phyloP scores from a whole-genome alignment of 176 grass and related monocot species.

The Eragrostis nindensis region DNA sequence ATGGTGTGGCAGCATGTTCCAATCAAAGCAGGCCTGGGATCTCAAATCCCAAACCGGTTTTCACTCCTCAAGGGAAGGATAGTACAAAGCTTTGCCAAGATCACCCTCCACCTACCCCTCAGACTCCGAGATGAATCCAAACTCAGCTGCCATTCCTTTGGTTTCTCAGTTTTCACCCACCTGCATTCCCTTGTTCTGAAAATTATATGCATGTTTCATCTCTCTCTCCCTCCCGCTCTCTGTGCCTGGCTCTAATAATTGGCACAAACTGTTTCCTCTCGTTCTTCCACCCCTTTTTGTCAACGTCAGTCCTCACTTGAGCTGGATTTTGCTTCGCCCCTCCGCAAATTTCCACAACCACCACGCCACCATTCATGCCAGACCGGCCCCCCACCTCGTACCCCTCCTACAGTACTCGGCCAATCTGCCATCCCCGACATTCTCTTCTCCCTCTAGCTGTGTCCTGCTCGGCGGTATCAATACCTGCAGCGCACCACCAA shows the following conservation, averaged over 20 bases:
- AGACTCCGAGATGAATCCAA: too few relatives aligned
- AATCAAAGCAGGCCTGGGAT: slow-evolving; percentile 26
- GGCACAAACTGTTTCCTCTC: not conserved
- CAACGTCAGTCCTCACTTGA: slow-evolving; percentile 25
- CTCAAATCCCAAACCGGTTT: slow-evolving; percentile 36
- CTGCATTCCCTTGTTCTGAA: slow-evolving; percentile 15
- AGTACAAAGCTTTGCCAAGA: not conserved
- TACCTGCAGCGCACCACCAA: slow-evolving; percentile 53
- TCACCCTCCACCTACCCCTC: not conserved
- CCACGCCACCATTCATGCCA: slow-evolving; percentile 7
- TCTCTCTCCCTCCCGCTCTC: too few relatives aligned
- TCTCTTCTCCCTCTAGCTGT: slow-evolving; percentile 47
- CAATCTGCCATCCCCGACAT: slow-evolving; percentile 43
- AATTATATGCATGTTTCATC: not conserved
- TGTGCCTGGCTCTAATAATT: slow-evolving; percentile 44
- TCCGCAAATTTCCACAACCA: slow-evolving; percentile 45
- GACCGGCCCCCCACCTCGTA: slow-evolving; percentile 7
- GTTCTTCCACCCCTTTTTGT: not conserved
- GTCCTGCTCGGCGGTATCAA: slow-evolving; percentile 50
- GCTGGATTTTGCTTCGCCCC: slow-evolving; percentile 41
- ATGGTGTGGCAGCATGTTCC: slow-evolving; percentile 32
- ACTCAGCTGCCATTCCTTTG: not conserved
- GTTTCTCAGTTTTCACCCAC: slow-evolving; percentile 14
- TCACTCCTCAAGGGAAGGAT: slow-evolving; percentile 34
- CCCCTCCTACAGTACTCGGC: not conserved